Evolutionary conservation across 768 basidiomycete genomes (phyloP), one percentile per base, ranked within the genome.

Genomic region (Hygrocybe punicea): DNA sequence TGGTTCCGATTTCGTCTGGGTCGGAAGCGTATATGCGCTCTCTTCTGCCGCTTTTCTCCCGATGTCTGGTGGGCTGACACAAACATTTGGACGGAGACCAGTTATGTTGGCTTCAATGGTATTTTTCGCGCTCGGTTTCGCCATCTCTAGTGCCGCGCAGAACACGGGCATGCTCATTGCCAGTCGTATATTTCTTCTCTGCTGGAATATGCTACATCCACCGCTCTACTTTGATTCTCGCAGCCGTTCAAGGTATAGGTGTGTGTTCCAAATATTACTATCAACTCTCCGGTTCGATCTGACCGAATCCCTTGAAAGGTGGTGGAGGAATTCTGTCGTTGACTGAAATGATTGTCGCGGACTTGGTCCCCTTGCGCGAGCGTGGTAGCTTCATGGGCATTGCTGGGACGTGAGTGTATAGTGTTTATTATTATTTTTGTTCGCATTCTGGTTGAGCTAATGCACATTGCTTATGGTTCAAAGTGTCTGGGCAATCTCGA

Each of bases 311-410:
- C 8, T 29, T 29, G 8, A 4, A 29, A 1, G 78, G 77, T 6
- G 72, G 69, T 8, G 80, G 79, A 1, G 72, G 70, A 2, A 73
- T 78, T 14, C 60, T 71, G 21, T 63, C 74, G 8, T 58, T 76
- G 8, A 65, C 69, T 2, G 71, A 73, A 6, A 80, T 82, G 37
- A 67, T 82, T 37, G 51, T 80, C 5, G 66, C 72, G 14, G 81
- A 83, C 57, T 62, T 83, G 2, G 76, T 82, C 10, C 71, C 78
- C 2, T 68, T 83, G 7, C 40, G 64, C 11, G 77, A 81, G 44
- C 72, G 81, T 6, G 81, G 81, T 2, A 35, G 58, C 1, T 78
- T 71, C 58, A 60, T 64, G 2, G 74, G 72, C 7, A 51, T 80
- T 14, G 65, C 76, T 17, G 76, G 67, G 17, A 54, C 77, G 72